Percentiles rank a stretch among this genome's conserved stretches.
Evolutionary conservation across 2,329 filamentous ascomycete genomes (phyloP).

Genomic region (Exophiala xenobiotica): DNA sequence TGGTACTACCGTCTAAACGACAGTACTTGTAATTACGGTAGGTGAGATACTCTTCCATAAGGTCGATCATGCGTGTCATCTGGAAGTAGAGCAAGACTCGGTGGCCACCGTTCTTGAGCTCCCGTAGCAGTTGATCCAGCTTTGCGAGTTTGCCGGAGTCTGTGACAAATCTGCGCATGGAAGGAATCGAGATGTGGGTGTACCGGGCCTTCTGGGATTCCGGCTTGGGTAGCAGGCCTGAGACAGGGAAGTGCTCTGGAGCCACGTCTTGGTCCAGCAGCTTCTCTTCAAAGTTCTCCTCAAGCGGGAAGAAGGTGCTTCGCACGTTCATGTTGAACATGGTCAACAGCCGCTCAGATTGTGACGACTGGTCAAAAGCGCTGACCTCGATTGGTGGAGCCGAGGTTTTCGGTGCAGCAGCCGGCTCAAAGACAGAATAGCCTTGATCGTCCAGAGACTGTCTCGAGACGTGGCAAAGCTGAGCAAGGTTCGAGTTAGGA

Average conservation of each 20-base stretch:
- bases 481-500: conserved; percentile 68
- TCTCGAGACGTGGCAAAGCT: conserved; percentile 75
- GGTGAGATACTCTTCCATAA: conserved; percentile 98
- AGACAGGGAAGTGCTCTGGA: conserved; percentile 61
- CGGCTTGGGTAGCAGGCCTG: conserved; percentile 70
- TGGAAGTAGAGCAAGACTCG: conserved; percentile 98
- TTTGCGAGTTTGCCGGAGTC: conserved; percentile 95
- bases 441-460: conserved; percentile 66
- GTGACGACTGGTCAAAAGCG: conserved; percentile 66
- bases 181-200: conserved; percentile 88
- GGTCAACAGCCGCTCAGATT: conserved; percentile 67
- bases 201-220: conserved; percentile 80
- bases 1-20: conserved; percentile 92
- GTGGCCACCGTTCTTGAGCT: conserved; percentile 88
- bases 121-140: conserved; percentile 79
- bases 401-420: conserved; percentile 72
- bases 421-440: conserved; percentile 75
- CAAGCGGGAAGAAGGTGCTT: conserved; percentile 66
- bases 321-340: conserved; percentile 79
- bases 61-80: conserved; percentile 99
- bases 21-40: conserved; percentile 99
- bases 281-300: conserved; percentile 64
- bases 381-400: conserved; percentile 83
- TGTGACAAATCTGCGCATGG: conserved; percentile 96
- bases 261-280: conserved; percentile 73